Base-by-base conservation (phyloP, 2,329 filamentous ascomycete species). In the Ceratocystis smalleyi region DNA sequence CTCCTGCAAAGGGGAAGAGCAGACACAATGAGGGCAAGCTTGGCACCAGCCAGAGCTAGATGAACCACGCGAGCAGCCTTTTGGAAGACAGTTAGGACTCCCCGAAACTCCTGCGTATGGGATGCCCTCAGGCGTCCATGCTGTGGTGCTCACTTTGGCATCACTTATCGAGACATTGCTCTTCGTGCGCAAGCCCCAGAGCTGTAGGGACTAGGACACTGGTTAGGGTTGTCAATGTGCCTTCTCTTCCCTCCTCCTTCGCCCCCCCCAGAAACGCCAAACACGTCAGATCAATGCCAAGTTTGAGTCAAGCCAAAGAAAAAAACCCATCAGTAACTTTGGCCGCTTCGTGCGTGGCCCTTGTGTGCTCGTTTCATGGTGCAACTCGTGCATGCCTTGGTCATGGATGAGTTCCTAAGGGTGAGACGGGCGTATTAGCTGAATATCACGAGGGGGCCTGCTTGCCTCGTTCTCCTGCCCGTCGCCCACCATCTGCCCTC, bases 151-250 rank as follows among this genome's bases (percentile, higher is more conserved):
- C 35, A 40, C 4, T 5, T 3, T 3, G 35, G 3, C 3, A 4
- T 12, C 35, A 40, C 10, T 12, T 40, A 12, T 40, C 10, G 35
- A 40, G 35, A 40, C 12, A 15, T 15, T 40, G 35, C 35, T 3
- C 3, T 40, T 15, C 10, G 17, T 17, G 10, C 19, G 17, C 45
- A 47, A n/a, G 0, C 5, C 8, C 45, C 19, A 47, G 45, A n/a
- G 45, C 7, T 47, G 3, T n/a, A n/a, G 0, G 0, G n/a, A n/a
- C n/a, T n/a, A n/a, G n/a, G n/a, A 19, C 17, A 6, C 15, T 0
- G 0, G 2, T 47, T 47, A 47, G 45, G 45, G 45, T 47, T 47
- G 5, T 1, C 15, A 1, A 47, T 10, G 1, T n/a, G 17, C 17
- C 43, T 47, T 3, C 3, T 27, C 43, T 8, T 19, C 43, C 43